Evolutionary conservation across 257 asterid genomes (phyloP).

Genomic region (Prunella vulgaris): DNA sequence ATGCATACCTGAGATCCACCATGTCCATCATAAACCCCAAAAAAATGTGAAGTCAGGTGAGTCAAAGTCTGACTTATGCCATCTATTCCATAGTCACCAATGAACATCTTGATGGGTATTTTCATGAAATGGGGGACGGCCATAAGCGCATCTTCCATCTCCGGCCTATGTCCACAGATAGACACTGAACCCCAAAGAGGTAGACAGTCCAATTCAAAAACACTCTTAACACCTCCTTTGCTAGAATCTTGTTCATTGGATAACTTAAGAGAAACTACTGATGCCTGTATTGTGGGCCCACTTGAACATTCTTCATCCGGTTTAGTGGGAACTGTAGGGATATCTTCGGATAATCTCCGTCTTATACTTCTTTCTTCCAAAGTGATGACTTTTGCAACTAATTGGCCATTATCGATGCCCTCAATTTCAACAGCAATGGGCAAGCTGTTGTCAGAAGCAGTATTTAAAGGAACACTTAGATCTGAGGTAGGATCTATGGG

Average conservation of each 20-base stretch:
- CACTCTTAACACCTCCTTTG: conserved; percentile 50
- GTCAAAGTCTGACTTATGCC: conserved; percentile 54
- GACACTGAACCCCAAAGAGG: conserved; percentile 89
- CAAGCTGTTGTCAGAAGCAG: conserved; percentile 39
- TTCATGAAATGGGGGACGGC: conserved; percentile 63
- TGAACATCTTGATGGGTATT: conserved; percentile 72
- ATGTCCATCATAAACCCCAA: conserved; percentile 89
- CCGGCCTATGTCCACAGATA: conserved; percentile 66
- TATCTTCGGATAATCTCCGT: conserved; percentile 32
- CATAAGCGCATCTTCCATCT: conserved; percentile 74
- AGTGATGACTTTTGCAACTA: conserved; percentile 69
- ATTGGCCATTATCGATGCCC: conserved; percentile 56
- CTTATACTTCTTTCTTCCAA: conserved; percentile 50
- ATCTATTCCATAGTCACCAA: conserved; percentile 47
- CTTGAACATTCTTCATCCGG: conserved; percentile 32
- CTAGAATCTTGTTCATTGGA: conserved; percentile 45
- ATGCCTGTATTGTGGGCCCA: conserved; percentile 53
- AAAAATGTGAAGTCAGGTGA: conserved; percentile 80
- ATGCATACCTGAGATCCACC: conserved; percentile 82
- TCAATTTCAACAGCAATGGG: conserved; percentile 78
- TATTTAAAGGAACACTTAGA: conserved; percentile 39
- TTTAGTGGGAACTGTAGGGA: conserved; percentile 12
- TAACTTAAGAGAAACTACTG: conserved; percentile 54
- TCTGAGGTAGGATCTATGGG: conserved; percentile 40
- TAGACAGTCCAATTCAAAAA: conserved; percentile 66